Percentiles rank a stretch among this genome's conserved stretches.
Conservation (phyloP, 345 rosid species). For the Citrus unshiu region DNA sequence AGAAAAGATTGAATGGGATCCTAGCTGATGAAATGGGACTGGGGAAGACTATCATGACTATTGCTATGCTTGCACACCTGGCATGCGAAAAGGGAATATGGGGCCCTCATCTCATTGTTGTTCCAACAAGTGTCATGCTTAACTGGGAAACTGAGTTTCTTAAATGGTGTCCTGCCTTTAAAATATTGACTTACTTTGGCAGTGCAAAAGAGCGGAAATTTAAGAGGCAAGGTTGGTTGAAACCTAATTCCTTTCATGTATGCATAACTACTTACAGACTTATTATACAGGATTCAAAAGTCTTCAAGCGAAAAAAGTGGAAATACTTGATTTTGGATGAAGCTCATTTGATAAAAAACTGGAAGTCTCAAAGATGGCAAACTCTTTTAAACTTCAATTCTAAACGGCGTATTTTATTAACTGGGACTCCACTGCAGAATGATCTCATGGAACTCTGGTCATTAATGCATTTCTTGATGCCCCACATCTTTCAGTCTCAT, state of each 20-base stretch:
- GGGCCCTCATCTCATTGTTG: conserved; percentile 99
- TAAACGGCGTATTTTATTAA: conserved; percentile 87
- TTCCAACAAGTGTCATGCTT: conserved; percentile 99
- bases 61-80: conserved; percentile 94
- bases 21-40: conserved; percentile 99
- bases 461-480: conserved; percentile 99
- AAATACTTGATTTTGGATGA: conserved; percentile 97
- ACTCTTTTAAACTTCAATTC: conserved; percentile 97
- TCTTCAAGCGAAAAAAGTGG: conserved; percentile 99
- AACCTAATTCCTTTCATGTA: conserved; percentile 87
- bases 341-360: conserved; percentile 98
- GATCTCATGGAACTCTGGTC: conserved; percentile 99
- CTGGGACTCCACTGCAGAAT: conserved; percentile 98
- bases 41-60: conserved; percentile 99
- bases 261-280: conserved; percentile 98
- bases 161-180: conserved; percentile 99
- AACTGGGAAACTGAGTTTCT: conserved; percentile 99
- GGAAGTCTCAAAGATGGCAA: conserved; percentile 99
- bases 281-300: conserved; percentile 94
- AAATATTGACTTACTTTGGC: conserved; percentile 98
- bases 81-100: conserved; percentile 99
- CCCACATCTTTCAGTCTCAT: conserved; percentile 98
- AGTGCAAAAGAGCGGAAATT: conserved; percentile 96
- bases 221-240: conserved; percentile 99
- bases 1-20: conserved; percentile 95